Conservation (phyloP, 140 eudicot genomes). For the Anethum foeniculum region DNA sequence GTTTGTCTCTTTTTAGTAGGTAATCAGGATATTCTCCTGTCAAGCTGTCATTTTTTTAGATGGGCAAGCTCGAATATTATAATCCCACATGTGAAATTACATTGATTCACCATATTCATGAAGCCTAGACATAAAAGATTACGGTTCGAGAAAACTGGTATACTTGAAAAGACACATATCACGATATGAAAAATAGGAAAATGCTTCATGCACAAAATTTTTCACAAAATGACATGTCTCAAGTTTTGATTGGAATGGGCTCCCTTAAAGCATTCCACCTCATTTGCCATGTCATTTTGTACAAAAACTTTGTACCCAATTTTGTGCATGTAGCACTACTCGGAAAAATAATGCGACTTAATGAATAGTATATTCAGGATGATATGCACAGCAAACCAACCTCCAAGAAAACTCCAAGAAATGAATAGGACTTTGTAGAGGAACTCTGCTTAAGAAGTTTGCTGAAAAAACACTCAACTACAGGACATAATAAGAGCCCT, state of each 20-base stretch:
- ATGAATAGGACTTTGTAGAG: constrained; percentile 18
- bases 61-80: not conserved
- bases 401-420: constrained; percentile 37
- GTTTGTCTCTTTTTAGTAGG: constrained; percentile 1
- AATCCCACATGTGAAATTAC: not conserved
- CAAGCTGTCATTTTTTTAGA: not conserved
- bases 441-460: constrained; percentile 14
- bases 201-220: no score
- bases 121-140: not conserved
- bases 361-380: constrained; percentile 4
- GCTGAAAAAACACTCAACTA: not conserved
- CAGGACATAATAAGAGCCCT: constrained; percentile 16
- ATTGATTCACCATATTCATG: not conserved
- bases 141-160: constrained; percentile 2
- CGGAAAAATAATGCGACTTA: not conserved
- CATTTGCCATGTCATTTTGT: no score
- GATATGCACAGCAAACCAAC: constrained; percentile 19
- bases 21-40: constrained; percentile 3
- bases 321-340: no score
- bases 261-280: no score
- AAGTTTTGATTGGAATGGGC: no score
- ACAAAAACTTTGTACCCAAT: no score
- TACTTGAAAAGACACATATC: constrained; percentile 18
- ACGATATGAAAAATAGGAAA: not conserved
- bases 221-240: no score